phyloP scores from a whole-genome alignment of 2,329 filamentous ascomycete genomes.

The Leptographium radiaticola region DNA sequence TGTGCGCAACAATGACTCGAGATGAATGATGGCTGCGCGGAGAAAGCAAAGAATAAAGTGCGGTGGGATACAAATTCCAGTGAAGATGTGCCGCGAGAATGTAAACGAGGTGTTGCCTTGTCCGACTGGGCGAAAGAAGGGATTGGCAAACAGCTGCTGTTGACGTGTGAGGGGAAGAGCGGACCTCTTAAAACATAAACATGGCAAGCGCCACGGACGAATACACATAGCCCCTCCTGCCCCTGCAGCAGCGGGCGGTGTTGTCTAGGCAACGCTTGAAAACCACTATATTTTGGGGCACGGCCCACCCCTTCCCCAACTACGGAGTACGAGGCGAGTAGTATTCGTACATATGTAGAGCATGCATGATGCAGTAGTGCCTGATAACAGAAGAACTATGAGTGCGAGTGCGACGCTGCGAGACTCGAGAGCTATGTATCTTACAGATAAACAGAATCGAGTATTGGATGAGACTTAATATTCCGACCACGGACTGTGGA shows the following conservation, averaged over 20 bases:
- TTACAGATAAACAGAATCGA: too few species aligned
- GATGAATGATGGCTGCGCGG: not conserved
- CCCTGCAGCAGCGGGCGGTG: not conserved
- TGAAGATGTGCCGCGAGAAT: not conserved
- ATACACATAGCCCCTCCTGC: conserved; percentile 3
- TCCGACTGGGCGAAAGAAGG: not conserved
- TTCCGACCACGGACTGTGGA: too few species aligned
- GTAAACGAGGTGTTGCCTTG: conserved; percentile 3
- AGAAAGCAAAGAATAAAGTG: not conserved
- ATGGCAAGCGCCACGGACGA: conserved; percentile 10
- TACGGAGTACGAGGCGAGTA: too few species aligned
- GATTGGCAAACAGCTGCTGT: not conserved
- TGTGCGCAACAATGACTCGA: not conserved
- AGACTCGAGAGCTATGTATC: too few species aligned
- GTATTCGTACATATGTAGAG: too few species aligned
- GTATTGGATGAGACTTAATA: too few species aligned
- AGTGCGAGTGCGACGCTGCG: too few species aligned
- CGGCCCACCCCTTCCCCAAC: not conserved
- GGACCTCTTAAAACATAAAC: conserved; percentile 12
- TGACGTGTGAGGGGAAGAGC: conserved; percentile 9
- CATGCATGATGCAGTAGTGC: too few species aligned
- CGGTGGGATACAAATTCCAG: not conserved
- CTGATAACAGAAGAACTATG: too few species aligned
- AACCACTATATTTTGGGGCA: conserved; percentile 6
- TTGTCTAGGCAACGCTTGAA: conserved; percentile 8